Evolutionary conservation across 805 yeast species (phyloP).

Genomic region (Torulaspora franciscae): DNA sequence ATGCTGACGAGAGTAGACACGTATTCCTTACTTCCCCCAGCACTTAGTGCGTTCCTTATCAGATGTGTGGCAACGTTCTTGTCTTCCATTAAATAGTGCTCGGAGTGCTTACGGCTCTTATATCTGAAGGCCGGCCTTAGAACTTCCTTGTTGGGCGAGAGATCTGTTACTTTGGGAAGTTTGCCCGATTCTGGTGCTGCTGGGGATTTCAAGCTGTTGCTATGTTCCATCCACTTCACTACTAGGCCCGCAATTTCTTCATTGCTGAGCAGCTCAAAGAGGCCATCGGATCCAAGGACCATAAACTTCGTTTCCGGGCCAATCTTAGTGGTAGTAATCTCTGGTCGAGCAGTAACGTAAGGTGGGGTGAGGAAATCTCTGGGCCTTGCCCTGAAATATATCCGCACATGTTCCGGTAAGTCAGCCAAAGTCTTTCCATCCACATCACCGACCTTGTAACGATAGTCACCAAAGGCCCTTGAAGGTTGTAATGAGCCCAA

Average conservation of each 20-base stretch:
- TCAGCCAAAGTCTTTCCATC: slow-evolving; percentile 42
- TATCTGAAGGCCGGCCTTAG: slow-evolving; percentile 74
- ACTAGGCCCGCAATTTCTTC: slow-evolving; percentile 92
- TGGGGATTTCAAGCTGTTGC: slow-evolving; percentile 26
- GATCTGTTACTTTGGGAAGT: slow-evolving; percentile 59
- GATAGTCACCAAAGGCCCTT: slow-evolving; percentile 94
- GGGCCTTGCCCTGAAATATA: slow-evolving; percentile 77
- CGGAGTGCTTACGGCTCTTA: slow-evolving; percentile 32
- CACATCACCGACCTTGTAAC: slow-evolving; percentile 74
- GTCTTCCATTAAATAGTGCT: slow-evolving; percentile 65
- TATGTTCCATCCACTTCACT: slow-evolving; percentile 84
- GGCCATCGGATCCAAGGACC: slow-evolving; percentile 91
- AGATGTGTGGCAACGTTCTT: slow-evolving; percentile 87
- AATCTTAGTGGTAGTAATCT: slow-evolving; percentile 73
- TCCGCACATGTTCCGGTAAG: slow-evolving; percentile 71
- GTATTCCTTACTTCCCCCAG: slow-evolving; percentile 82
- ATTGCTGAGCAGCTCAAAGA: slow-evolving; percentile 84
- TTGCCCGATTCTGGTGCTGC: slow-evolving; percentile 26
- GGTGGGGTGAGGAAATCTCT: slow-evolving; percentile 82
- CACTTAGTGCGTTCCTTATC: slow-evolving; percentile 86
- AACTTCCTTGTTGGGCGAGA: slow-evolving; percentile 51
- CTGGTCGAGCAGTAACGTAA: slow-evolving; percentile 96
- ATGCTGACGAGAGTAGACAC: slow-evolving; percentile 84
- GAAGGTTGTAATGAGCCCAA: slow-evolving; percentile 93
- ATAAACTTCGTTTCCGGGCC: slow-evolving; percentile 71